phyloP scores from a whole-genome alignment of 805 yeast species.

The Monosporozyma yasuniensis region DNA sequence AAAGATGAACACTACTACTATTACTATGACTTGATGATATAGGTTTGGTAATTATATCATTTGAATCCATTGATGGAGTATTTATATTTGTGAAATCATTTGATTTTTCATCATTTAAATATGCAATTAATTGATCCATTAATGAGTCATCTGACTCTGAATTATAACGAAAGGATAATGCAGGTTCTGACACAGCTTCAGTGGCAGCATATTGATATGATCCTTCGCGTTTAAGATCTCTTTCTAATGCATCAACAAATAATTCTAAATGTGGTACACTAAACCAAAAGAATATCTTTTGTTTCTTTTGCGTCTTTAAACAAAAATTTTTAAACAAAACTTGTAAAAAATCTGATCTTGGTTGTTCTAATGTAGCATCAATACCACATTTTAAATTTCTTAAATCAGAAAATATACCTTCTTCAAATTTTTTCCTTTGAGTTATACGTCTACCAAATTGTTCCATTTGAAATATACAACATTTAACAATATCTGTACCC shows the following conservation, averaged over 20 bases:
- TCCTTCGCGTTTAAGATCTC: constrained; percentile 77
- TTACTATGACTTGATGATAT: not conserved
- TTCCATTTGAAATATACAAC: constrained; percentile 78
- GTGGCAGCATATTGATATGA: constrained; percentile 61
- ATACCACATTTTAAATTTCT: constrained; percentile 78
- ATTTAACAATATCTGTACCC: constrained; percentile 92
- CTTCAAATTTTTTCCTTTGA: constrained; percentile 92
- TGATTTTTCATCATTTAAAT: not conserved
- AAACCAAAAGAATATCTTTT: constrained; percentile 94
- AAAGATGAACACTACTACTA: not conserved
- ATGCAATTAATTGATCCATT: constrained; percentile 40
- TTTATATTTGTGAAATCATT: not conserved
- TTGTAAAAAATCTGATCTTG: constrained; percentile 75
- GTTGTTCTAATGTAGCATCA: constrained; percentile 81
- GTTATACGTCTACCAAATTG: constrained; percentile 79
- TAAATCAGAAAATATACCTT: constrained; percentile 87
- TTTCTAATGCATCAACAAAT: constrained; percentile 86
- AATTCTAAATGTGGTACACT: constrained; percentile 89
- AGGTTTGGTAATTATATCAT: not conserved
- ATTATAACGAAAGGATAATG: constrained; percentile 65
- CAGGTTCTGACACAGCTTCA: constrained; percentile 64
- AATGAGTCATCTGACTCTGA: constrained; percentile 34
- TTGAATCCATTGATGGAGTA: not conserved
- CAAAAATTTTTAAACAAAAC: constrained; percentile 81
- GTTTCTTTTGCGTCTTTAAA: constrained; percentile 89